Conservation (phyloP, 129 eudicot genomes). For the Flaveria robusta region DNA sequence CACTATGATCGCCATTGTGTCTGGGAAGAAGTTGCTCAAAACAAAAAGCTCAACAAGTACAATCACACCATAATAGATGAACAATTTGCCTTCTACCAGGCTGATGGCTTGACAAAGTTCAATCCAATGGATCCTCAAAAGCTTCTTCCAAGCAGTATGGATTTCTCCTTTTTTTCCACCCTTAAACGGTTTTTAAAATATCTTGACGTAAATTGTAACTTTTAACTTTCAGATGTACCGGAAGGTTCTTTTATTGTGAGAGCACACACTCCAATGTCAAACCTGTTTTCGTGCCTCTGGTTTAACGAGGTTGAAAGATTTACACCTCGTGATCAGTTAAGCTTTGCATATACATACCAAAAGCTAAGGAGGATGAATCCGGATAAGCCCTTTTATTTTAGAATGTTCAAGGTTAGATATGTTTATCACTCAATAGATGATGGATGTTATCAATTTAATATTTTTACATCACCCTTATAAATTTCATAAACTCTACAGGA, state of each 20-base stretch:
- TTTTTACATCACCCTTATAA: neutral
- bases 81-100: conserved; percentile 88
- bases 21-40: conserved; percentile 99
- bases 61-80: conserved; percentile 83
- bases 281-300: conserved; percentile 98
- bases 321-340: conserved; percentile 97
- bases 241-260: conserved; percentile 97
- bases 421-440: neutral
- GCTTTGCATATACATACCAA: conserved; percentile 97
- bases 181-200: neutral
- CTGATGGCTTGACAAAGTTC: conserved; percentile 87
- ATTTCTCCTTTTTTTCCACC: conserved; percentile 1
- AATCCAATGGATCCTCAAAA: conserved; percentile 74
- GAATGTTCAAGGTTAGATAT: conserved; percentile 90
- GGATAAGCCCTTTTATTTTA: conserved; percentile 73
- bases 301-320: conserved; percentile 96
- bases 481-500: conserved; percentile 51
- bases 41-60: conserved; percentile 94
- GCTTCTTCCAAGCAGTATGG: conserved; percentile 92
- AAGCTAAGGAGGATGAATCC: conserved; percentile 88
- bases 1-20: conserved; percentile 98
- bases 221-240: conserved; percentile 71
- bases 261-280: conserved; percentile 99
- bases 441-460: conserved; percentile 1
- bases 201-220: neutral